Percentiles rank a stretch among this genome's conserved stretches.
Conservation (phyloP, 495 filamentous ascomycete species). For the Podospora pseudocomata region DNA sequence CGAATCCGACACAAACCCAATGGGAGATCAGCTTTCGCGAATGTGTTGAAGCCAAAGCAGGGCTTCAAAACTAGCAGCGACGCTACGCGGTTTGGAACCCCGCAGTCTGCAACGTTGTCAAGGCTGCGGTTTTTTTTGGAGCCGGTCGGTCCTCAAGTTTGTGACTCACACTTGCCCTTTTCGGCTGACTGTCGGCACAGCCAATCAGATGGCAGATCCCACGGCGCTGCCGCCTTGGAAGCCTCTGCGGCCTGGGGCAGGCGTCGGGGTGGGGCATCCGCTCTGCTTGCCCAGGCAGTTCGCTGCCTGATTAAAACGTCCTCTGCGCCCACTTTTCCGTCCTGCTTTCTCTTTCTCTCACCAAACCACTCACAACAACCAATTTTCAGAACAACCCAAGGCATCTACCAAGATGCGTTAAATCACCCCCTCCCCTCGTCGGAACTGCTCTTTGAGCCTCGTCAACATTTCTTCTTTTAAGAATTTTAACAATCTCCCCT, state of each 20-base stretch:
- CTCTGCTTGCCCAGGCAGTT: slow-evolving; percentile 16
- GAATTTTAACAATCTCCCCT: slow-evolving; percentile 37
- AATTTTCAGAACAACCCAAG: slow-evolving; percentile 21
- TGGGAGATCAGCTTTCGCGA: background rate
- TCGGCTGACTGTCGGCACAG: slow-evolving; percentile 21
- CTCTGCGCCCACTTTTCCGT: slow-evolving; percentile 23
- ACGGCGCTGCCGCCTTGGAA: slow-evolving; percentile 5
- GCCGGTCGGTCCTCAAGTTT: slow-evolving; percentile 1
- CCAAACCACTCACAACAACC: slow-evolving; percentile 19
- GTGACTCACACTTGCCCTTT: slow-evolving; percentile 35
- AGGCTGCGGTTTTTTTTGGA: slow-evolving; percentile 17
- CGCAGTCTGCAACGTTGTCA: slow-evolving; percentile 1
- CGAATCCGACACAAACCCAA: background rate
- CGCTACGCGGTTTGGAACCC: background rate
- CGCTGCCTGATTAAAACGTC: slow-evolving; percentile 41
- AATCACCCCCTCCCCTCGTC: slow-evolving; percentile 26
- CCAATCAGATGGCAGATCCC: slow-evolving; percentile 17
- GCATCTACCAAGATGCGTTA: slow-evolving; percentile 41
- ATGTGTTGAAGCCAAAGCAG: background rate
- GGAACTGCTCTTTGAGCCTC: slow-evolving; percentile 22
- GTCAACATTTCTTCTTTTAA: slow-evolving; percentile 48
- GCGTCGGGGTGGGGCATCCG: background rate
- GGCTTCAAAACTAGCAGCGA: background rate
- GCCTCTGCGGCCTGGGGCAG: slow-evolving; percentile 3
- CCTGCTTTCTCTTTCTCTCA: slow-evolving; percentile 23